Conservation (phyloP, 2,329 filamentous ascomycete species). For the Fusarium odoratissimum region DNA sequence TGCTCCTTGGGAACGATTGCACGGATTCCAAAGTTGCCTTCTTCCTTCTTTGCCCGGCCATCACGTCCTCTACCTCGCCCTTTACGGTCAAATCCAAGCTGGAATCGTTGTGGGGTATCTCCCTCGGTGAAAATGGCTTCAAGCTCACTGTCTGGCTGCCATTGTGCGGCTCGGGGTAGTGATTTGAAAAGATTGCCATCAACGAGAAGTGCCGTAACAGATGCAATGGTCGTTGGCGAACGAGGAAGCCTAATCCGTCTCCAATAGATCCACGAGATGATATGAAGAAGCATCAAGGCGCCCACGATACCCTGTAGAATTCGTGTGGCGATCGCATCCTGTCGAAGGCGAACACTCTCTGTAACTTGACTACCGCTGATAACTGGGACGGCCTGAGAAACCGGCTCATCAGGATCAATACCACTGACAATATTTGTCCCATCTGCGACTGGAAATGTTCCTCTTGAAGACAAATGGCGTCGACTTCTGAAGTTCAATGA, state of each 20-base stretch:
- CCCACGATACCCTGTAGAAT: conserved; percentile 50
- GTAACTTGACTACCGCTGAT: conserved; percentile 30
- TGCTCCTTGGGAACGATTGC: conserved; percentile 22
- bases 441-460: conserved; percentile 35
- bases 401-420: conserved; percentile 34
- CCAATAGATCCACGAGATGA: conserved; percentile 47
- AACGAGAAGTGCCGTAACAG: conserved; percentile 50
- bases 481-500: conserved; percentile 48
- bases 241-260: conserved; percentile 46
- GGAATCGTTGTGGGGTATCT: conserved; percentile 24
- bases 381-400: conserved; percentile 42
- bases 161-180: conserved; percentile 42
- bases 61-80: conserved; percentile 21
- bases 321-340: conserved; percentile 50
- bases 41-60: conserved; percentile 28
- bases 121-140: conserved; percentile 28
- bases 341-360: conserved; percentile 36
- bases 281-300: conserved; percentile 42
- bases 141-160: conserved; percentile 39
- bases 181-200: conserved; percentile 51
- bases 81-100: conserved; percentile 37
- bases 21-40: conserved; percentile 39
- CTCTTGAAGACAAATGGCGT: conserved; percentile 31
- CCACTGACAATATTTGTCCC: conserved; percentile 40
- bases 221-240: conserved; percentile 51